phyloP scores from a whole-genome alignment of 257 asterid genomes.

The Nicotiana otophora region DNA sequence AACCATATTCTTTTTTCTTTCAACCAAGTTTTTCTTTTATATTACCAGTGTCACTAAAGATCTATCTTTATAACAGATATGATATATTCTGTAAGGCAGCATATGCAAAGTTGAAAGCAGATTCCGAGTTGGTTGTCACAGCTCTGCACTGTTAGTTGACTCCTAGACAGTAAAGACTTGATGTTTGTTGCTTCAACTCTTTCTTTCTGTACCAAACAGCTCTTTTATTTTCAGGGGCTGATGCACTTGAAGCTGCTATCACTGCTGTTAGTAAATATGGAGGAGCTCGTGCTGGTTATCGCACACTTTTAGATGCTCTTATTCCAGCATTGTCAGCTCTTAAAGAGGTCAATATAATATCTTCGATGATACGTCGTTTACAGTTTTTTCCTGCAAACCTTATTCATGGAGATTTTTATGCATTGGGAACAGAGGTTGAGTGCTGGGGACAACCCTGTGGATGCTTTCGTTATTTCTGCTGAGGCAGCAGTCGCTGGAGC shows the following conservation, averaged over 20 bases:
- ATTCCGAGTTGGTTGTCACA: conserved; percentile 31
- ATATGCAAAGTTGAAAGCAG: conserved; percentile 61
- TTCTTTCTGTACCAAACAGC: conserved; percentile 8
- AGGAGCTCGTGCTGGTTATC: conserved; percentile 90
- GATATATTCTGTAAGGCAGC: conserved; percentile 90
- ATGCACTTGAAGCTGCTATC: conserved; percentile 84
- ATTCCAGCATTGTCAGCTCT: conserved; percentile 76
- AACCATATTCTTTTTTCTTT: not conserved
- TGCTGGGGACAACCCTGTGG: conserved; percentile 72
- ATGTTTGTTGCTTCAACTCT: not conserved
- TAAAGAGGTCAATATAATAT: conserved; percentile 54
- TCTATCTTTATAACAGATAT: conserved; percentile 43
- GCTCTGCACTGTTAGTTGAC: conserved; percentile 64
- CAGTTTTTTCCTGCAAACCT: conserved; percentile 7
- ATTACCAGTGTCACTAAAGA: not conserved
- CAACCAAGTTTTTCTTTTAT: not conserved
- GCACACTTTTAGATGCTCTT: conserved; percentile 89
- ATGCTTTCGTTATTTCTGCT: conserved; percentile 70
- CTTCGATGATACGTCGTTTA: conserved; percentile 5
- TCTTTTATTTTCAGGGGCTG: conserved; percentile 67
- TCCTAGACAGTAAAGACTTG: conserved; percentile 14
- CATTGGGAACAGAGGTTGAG: conserved; percentile 52
- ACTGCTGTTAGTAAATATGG: conserved; percentile 91
- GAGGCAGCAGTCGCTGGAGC: conserved; percentile 89
- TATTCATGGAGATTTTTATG: conserved; percentile 4